Evolutionary conservation across 2,329 filamentous ascomycete genomes (phyloP), one percentile per base, ranked within the genome.

Genomic region (Colletotrichum navitas): DNA sequence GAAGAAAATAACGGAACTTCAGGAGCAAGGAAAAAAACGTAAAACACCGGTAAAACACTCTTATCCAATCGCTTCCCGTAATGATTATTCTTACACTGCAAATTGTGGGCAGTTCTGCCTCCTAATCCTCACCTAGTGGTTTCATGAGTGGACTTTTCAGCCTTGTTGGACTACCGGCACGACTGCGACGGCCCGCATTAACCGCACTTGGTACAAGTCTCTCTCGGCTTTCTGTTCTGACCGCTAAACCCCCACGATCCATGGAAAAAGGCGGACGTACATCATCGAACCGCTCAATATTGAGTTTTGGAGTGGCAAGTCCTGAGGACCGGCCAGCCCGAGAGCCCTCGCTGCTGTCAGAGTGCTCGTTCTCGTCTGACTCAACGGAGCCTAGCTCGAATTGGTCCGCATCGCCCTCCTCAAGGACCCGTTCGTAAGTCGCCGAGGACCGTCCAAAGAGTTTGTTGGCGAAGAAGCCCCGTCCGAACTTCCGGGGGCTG

Each of bases 221-320:
- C 78, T 98, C 96, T 64, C 94, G 87, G 79, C 94, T 97, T 79
- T 98, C 95, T 0, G 93, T 97, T 75, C 95, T 86, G 2, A 94
- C 89, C 65, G 93, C 91, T 74, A 98, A 80, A 1, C 95, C 95
- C 58, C 89, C 90, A 49, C 94, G 83, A 75, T 91, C 89, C 77
- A 91, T 85, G 6, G 85, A 85, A 64, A 83, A 85, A 21, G 77
- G 75, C 16, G 76, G 68, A 77, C 79, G 73, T 26, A 62, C 62
- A 47, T 85, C 83, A 47, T 90, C 89, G 58, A 87, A 87, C 45
- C 84, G 84, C 7, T 84, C 83, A 2, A 86, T 78, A 70, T 86
- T 88, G 59, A 89, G 81, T 74, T 89, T 90, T 1, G 92, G 91
- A 1, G 91, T 93, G 1, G 89, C 88, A 76, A 92, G 85, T 26